These are phyloP conservation scores for Byssothecium circinans DNA, from an alignment of 2,329 filamentous ascomycete species.

Conservation along the genomic window DNA sequence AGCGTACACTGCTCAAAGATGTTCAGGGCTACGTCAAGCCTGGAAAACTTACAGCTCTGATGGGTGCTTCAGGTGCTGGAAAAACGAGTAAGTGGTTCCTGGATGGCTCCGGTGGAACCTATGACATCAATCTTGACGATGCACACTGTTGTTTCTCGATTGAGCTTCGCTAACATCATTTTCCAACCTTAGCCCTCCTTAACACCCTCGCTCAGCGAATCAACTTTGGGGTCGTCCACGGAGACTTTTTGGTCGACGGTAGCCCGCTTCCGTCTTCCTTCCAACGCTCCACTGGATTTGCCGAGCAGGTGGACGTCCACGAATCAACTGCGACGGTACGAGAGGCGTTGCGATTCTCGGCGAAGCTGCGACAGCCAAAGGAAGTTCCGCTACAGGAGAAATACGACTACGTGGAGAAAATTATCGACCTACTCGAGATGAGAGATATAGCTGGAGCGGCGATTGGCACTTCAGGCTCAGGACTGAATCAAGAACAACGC, in stretches of 20 bases:
- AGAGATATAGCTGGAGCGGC: slow-evolving; percentile 66
- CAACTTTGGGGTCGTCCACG: slow-evolving; percentile 48
- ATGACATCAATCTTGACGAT: no score
- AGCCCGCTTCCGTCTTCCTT: slow-evolving; percentile 61
- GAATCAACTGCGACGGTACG: slow-evolving; percentile 64
- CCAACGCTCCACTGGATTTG: slow-evolving; percentile 79
- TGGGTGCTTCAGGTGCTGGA: slow-evolving; percentile 62
- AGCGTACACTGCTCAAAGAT: slow-evolving; percentile 57
- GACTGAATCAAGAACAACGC: slow-evolving; percentile 63
- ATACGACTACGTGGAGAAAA: slow-evolving; percentile 65
- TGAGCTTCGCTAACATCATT: no score
- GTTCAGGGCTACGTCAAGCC: slow-evolving; percentile 86
- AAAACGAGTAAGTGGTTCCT: no score
- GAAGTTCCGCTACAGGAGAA: slow-evolving; percentile 62
- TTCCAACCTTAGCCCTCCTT: slow-evolving; percentile 37
- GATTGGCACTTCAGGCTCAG: slow-evolving; percentile 57
- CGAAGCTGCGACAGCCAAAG: slow-evolving; percentile 63
- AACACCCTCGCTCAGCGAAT: slow-evolving; percentile 47
- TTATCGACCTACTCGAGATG: slow-evolving; percentile 65
- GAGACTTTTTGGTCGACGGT: slow-evolving; percentile 50
- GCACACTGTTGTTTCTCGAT: no score
- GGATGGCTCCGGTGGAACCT: no score
- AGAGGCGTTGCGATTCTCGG: slow-evolving; percentile 66
- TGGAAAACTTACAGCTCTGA: slow-evolving; percentile 83
- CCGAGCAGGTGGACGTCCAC: slow-evolving; percentile 68